phyloP scores from a whole-genome alignment of 2,329 filamentous ascomycete species.

The Colletotrichum sp. region DNA sequence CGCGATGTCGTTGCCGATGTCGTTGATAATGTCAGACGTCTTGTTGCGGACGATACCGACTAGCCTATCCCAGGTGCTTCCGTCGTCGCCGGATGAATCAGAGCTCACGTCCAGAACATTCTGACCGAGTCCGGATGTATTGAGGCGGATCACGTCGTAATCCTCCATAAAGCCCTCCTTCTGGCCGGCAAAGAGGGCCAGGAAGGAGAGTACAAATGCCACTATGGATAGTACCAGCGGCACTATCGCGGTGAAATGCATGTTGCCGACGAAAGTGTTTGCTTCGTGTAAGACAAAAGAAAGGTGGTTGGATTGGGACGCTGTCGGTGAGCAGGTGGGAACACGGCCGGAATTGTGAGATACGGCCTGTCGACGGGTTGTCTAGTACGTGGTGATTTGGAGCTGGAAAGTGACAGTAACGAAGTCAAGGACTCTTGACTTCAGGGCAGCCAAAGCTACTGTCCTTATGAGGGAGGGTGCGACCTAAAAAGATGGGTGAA shows the following conservation, averaged over 20 bases:
- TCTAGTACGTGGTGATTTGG: background rate
- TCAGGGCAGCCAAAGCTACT: background rate
- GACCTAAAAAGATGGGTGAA: background rate
- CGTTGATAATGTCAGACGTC: conserved; percentile 41
- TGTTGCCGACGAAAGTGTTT: background rate
- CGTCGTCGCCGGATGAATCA: conserved; percentile 20
- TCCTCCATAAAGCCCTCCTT: conserved; percentile 48
- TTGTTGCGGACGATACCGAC: conserved; percentile 32
- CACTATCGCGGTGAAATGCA: conserved; percentile 35
- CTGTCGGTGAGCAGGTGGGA: background rate
- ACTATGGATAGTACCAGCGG: conserved; percentile 42
- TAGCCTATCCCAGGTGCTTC: conserved; percentile 32
- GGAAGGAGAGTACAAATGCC: conserved; percentile 42
- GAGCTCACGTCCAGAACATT: conserved; percentile 28
- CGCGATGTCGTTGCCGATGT: conserved; percentile 43
- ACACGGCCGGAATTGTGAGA: background rate
- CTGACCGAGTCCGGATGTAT: conserved; percentile 43
- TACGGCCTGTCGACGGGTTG: background rate
- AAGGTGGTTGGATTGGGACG: background rate
- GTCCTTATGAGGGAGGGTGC: background rate
- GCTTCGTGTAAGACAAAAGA: background rate
- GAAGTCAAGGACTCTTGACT: background rate
- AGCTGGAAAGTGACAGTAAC: background rate
- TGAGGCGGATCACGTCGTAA: conserved; percentile 44
- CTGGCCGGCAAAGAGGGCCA: conserved; percentile 45